Percentiles rank a stretch among this genome's conserved stretches.
Conservation (phyloP, 805 yeast species). For the Lipomyces spencermartinsiae region DNA sequence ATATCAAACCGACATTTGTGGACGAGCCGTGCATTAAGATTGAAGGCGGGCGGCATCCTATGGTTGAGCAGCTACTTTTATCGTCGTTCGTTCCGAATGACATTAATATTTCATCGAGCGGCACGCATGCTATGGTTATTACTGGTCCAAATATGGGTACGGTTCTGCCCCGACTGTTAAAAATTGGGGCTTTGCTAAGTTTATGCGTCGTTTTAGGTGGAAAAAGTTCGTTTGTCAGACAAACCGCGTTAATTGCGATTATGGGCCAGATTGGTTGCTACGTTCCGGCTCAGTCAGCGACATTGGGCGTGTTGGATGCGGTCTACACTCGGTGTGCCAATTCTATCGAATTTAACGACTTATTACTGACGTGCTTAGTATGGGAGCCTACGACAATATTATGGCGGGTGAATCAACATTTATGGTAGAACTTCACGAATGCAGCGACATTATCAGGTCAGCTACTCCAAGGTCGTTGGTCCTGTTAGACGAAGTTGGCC, state of each 20-base stretch:
- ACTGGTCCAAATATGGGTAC: constrained; percentile 71
- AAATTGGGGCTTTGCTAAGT: neutral
- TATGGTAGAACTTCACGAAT: constrained; percentile 75
- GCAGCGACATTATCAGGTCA: constrained; percentile 59
- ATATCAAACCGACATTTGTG: constrained; percentile 59
- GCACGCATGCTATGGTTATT: constrained; percentile 63
- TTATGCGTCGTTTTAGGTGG: constrained; percentile 57
- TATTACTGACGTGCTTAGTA: constrained; percentile 53
- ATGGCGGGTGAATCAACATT: constrained; percentile 81
- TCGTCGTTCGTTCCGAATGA: constrained; percentile 69
- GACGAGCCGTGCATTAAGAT: constrained; percentile 57
- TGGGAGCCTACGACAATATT: constrained; percentile 85
- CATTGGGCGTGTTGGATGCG: constrained; percentile 70
- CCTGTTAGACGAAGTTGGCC: constrained; percentile 75
- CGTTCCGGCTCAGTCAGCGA: constrained; percentile 69
- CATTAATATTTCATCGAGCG: constrained; percentile 54
- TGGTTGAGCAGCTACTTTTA: constrained; percentile 58
- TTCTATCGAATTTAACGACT: neutral
- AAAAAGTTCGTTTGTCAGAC: constrained; percentile 76
- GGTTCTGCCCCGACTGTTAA: neutral
- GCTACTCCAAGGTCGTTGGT: constrained; percentile 65
- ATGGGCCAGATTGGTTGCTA: constrained; percentile 81
- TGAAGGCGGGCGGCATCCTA: constrained; percentile 68
- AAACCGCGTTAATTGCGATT: constrained; percentile 70
- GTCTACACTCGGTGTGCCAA: constrained; percentile 49